phyloP scores from a whole-genome alignment of 2,329 filamentous ascomycete species.

The Arthroderma sp. region DNA sequence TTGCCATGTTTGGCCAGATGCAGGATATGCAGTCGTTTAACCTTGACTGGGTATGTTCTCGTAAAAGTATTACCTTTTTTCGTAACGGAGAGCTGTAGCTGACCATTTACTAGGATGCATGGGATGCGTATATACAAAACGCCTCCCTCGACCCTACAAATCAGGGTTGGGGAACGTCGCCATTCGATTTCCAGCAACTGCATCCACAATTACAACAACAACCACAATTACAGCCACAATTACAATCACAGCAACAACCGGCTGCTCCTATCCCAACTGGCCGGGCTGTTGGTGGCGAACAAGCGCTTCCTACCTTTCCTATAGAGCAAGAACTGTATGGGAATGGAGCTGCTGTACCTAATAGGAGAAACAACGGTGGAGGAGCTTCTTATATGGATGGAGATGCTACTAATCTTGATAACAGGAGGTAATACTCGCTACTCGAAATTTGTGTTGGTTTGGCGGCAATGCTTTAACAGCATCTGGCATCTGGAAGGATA shows the following conservation, averaged over 20 bases:
- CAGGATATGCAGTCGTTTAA: slow-evolving; percentile 42
- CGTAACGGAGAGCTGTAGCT: slow-evolving; percentile 8
- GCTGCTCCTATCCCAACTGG: not conserved
- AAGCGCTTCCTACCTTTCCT: not conserved
- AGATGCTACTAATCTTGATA: too few species aligned
- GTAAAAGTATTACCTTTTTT: not conserved
- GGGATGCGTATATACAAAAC: slow-evolving; percentile 56
- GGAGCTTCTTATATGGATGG: too few species aligned
- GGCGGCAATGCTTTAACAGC: too few species aligned
- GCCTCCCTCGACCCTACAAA: slow-evolving; percentile 32
- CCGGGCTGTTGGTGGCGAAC: not conserved
- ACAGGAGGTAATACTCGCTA: too few species aligned
- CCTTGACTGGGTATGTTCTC: slow-evolving; percentile 47
- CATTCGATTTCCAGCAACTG: slow-evolving; percentile 20
- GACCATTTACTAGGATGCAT: slow-evolving; percentile 42
- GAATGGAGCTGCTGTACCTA: too few species aligned
- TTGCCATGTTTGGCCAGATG: slow-evolving; percentile 43
- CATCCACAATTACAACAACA: not conserved
- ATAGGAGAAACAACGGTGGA: too few species aligned
- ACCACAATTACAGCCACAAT: too few species aligned
- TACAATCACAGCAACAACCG: not conserved
- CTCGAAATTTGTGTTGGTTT: too few species aligned
- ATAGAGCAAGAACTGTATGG: too few species aligned
- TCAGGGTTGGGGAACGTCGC: slow-evolving; percentile 24
- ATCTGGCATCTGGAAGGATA: too few species aligned